These are phyloP conservation scores for Pseudotulostoma volvatum DNA, from an alignment of 495 filamentous ascomycete genomes.

Conservation along the genomic window DNA sequence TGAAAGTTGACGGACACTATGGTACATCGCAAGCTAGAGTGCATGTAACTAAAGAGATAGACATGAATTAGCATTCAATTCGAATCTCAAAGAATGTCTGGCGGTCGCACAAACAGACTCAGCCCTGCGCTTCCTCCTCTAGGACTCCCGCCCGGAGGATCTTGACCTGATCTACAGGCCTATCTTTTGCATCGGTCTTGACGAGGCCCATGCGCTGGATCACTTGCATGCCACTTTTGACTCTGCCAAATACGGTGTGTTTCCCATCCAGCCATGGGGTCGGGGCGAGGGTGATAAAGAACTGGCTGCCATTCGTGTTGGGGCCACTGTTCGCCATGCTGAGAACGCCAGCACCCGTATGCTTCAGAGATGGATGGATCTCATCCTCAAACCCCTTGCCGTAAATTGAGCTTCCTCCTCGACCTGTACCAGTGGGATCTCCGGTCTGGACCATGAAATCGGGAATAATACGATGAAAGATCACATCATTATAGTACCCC, in stretches of 20 bases:
- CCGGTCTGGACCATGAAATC: conserved; percentile 97
- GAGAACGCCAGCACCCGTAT: conserved; percentile 84
- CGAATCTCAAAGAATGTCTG: too few relatives aligned
- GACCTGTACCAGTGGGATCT: conserved; percentile 89
- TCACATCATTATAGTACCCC: conserved; percentile 69
- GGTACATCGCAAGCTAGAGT: too few relatives aligned
- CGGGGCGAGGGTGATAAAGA: conserved; percentile 86
- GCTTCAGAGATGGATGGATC: conserved; percentile 59
- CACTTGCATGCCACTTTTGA: conserved; percentile 67
- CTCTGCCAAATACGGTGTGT: conserved; percentile 92
- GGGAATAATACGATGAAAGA: conserved; percentile 91
- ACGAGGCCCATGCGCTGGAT: conserved; percentile 85
- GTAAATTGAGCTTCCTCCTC: conserved; percentile 80
- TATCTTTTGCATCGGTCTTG: conserved; percentile 66
- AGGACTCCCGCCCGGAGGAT: conserved; percentile 57
- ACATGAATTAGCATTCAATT: too few relatives aligned
- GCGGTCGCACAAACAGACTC: too few relatives aligned
- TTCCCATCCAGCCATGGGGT: conserved; percentile 96
- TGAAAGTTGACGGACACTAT: too few relatives aligned
- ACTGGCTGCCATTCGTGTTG: conserved; percentile 79
- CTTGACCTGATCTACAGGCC: conserved; percentile 67
- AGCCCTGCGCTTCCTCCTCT: conserved; percentile 35
- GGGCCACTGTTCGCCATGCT: conserved; percentile 94
- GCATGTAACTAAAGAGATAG: too few relatives aligned
- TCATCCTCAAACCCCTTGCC: conserved; percentile 94